Evolutionary conservation across 2,329 filamentous ascomycete species (phyloP).

Genomic region (Mycocentrospora acerina): DNA sequence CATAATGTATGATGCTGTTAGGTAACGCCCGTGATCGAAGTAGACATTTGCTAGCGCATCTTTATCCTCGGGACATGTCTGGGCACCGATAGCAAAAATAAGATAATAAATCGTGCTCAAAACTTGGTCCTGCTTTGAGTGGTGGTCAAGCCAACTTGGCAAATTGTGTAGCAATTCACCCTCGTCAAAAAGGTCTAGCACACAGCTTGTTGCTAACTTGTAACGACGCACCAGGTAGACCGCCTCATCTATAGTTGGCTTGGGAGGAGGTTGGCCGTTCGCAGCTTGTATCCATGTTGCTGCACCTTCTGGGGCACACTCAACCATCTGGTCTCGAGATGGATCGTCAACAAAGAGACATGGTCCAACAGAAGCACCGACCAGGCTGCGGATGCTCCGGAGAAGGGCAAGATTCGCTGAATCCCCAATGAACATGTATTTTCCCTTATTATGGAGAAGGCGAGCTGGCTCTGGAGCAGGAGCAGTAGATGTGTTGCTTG

Average conservation of each 20-base stretch:
- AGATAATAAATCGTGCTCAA: slow-evolving; percentile 63
- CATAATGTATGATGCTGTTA: slow-evolving; percentile 52
- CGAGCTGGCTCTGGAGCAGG: too few relatives aligned
- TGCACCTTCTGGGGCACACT: too few relatives aligned
- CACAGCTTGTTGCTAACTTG: slow-evolving; percentile 63
- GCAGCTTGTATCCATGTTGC: slow-evolving; percentile 51
- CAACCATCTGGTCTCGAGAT: slow-evolving; percentile 58
- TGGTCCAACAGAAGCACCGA: slow-evolving; percentile 55
- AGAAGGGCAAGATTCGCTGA: slow-evolving; percentile 63
- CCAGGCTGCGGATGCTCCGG: slow-evolving; percentile 61
- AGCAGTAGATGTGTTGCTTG: too few relatives aligned
- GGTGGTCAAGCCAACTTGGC: slow-evolving; percentile 57
- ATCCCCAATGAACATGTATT: slow-evolving; percentile 62
- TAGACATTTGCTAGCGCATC: slow-evolving; percentile 64
- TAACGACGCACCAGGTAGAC: slow-evolving; percentile 59
- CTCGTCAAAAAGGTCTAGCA: slow-evolving; percentile 62
- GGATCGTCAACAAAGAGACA: slow-evolving; percentile 62
- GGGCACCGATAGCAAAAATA: slow-evolving; percentile 62
- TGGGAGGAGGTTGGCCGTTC: slow-evolving; percentile 53
- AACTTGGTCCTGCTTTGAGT: slow-evolving; percentile 51
- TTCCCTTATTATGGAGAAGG: slow-evolving; percentile 60
- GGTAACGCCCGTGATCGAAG: slow-evolving; percentile 58
- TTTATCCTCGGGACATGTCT: slow-evolving; percentile 50
- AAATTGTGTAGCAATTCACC: slow-evolving; percentile 52
- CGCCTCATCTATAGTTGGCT: slow-evolving; percentile 59